These are phyloP conservation scores for Zelonia costaricensis DNA, from an alignment of 208 protist species.

Conservation along the genomic window DNA sequence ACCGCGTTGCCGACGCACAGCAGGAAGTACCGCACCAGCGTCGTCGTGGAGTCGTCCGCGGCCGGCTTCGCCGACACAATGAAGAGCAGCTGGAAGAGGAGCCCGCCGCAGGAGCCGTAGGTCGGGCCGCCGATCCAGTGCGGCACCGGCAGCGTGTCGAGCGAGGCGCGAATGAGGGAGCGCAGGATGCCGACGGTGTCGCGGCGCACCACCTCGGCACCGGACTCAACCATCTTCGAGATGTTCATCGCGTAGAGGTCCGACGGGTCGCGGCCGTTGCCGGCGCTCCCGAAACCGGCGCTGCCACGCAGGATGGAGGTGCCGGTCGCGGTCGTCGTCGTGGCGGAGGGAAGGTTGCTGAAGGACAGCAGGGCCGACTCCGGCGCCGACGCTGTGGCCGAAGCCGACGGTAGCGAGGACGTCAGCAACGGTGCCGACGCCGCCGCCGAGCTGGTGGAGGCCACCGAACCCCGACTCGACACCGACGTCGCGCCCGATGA, in stretches of 20 bases:
- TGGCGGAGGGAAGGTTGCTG: neutral
- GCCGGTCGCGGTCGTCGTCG: conserved; percentile 3
- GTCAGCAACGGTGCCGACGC: neutral
- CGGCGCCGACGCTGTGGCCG: neutral
- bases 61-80: conserved; percentile 44
- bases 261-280: conserved; percentile 10
- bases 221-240: conserved; percentile 17
- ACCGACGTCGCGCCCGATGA: conserved; percentile 2
- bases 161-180: conserved; percentile 52
- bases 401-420: conserved; percentile 4
- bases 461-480: conserved; percentile 8
- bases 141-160: conserved; percentile 49
- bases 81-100: conserved; percentile 85
- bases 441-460: conserved; percentile 8
- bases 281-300: too few species aligned
- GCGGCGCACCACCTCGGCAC: conserved; percentile 37
- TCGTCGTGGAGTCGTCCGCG: conserved; percentile 47
- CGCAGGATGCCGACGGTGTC: conserved; percentile 55
- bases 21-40: conserved; percentile 71
- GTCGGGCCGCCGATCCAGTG: conserved; percentile 52
- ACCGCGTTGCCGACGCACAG: conserved; percentile 49
- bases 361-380: neutral
- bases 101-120: conserved; percentile 77
- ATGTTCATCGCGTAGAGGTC: conserved; percentile 17
- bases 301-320: conserved; percentile 18